Evolutionary conservation across 805 yeast genomes (phyloP).

Genomic region (Hanseniaspora nectarophila): DNA sequence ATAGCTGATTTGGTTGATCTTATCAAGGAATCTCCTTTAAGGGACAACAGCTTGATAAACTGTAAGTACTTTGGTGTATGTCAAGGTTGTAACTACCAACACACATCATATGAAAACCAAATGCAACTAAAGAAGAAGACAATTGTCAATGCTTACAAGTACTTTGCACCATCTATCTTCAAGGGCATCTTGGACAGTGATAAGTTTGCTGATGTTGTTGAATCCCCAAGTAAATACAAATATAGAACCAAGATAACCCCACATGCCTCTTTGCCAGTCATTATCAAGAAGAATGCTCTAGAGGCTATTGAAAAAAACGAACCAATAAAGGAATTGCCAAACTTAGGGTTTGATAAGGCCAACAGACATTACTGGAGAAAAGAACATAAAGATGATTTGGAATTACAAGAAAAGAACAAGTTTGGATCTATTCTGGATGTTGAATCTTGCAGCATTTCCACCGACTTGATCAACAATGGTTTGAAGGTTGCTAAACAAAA

Average conservation of each 20-base stretch:
- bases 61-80: constrained; percentile 78
- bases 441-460: constrained; percentile 88
- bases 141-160: constrained; percentile 68
- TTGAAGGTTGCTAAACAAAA: constrained; percentile 53
- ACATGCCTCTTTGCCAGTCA: constrained; percentile 68
- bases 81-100: constrained; percentile 91
- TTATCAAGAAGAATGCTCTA: constrained; percentile 17
- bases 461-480: constrained; percentile 63
- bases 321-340: constrained; percentile 34
- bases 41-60: constrained; percentile 50
- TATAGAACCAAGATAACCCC: constrained; percentile 94
- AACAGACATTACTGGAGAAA: constrained; percentile 65
- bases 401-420: constrained; percentile 23
- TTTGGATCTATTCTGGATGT: constrained; percentile 60
- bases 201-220: constrained; percentile 46
- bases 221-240: constrained; percentile 62
- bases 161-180: constrained; percentile 45
- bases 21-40: constrained; percentile 32
- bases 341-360: constrained; percentile 79
- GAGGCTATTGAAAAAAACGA: constrained; percentile 19
- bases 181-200: constrained; percentile 43
- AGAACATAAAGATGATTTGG: constrained; percentile 16
- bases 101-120: constrained; percentile 61
- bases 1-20: constrained; percentile 63
- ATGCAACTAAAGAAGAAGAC: constrained; percentile 60